These are phyloP conservation scores for Apophysomyces variabilis DNA, from an alignment of 371 early-diverging fungal species.

Conservation along the genomic window DNA sequence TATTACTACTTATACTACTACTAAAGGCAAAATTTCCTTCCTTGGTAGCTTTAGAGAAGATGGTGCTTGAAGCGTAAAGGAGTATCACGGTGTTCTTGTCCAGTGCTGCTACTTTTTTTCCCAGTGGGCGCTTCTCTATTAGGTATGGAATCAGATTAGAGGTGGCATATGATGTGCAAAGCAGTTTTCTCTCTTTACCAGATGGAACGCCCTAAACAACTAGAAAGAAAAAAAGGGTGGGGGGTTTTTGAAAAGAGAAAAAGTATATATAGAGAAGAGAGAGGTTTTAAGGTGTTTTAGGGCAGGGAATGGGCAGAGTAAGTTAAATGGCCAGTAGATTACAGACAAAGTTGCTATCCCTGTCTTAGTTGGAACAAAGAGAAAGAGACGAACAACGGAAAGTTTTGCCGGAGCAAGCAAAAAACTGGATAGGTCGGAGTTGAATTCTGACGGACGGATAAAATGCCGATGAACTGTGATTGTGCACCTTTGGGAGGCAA, in stretches of 20 bases:
- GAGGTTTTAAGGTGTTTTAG: not conserved
- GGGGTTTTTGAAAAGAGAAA: not conserved
- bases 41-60: slow-evolving; percentile 60
- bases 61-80: slow-evolving; percentile 60
- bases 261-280: not conserved
- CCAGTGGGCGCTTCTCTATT: slow-evolving; percentile 22
- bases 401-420: not conserved
- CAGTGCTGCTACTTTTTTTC: slow-evolving; percentile 58
- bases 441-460: not conserved
- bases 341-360: not conserved
- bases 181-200: not conserved
- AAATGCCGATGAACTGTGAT: too few species aligned
- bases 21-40: slow-evolving; percentile 47
- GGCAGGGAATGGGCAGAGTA: not conserved
- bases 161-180: not conserved
- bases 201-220: slow-evolving; percentile 12
- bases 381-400: slow-evolving; percentile 1
- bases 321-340: not conserved
- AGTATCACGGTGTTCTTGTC: slow-evolving; percentile 54
- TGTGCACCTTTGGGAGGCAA: too few species aligned
- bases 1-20: slow-evolving; percentile 42
- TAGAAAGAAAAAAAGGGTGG: slow-evolving; percentile 10
- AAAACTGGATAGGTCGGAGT: not conserved
- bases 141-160: not conserved
- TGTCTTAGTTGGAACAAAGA: not conserved